Base-by-base conservation (phyloP, 2,329 filamentous ascomycete genomes). In the Botrytis fragariae region DNA sequence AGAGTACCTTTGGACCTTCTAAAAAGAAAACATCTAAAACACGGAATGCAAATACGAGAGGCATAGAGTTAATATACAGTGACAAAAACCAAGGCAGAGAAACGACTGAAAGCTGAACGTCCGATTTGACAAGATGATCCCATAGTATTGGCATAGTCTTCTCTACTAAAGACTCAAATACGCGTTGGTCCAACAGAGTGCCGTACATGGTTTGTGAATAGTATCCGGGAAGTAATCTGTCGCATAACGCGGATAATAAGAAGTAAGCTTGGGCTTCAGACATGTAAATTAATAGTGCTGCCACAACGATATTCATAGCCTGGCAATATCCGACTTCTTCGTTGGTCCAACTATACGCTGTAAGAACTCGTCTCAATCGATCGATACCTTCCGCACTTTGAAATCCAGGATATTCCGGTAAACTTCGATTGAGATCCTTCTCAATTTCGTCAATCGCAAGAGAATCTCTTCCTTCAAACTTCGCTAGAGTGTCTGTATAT, bases 181-280 rank as follows among this genome's bases (percentile, higher is more conserved):
- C 96, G 78, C 96, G 94, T 80, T 99, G 96, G 80, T 99, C 96
- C 57, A 99, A 88, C 8, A 99, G 86, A 1, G 96, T 99, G 78
- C 96, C 96, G 83, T 99, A 99, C 96, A 99, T 99, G 77, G 97
- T 99, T 29, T 93, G 97, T 8, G 95, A 98, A 83, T 99, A 99
- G 84, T 99, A 99, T 7, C 96, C 96, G 0, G 96, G 96, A 5
- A 98, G 89, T 2, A 99, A 86, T 64, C 95, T 91, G 81, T 98
- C 95, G 84, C 96, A 99, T 25, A 99, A 87, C 1, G 95, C 88
- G 1, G 94, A 97, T 61, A 99, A 88, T 12, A 98, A 86, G 82
- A 96, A 99, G 84, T 98, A 99, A 1, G 96, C 96, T 83, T 99
- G 96, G 0, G 92, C 84, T 83, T 99, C 96, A 14, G 95, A 98